phyloP scores from a whole-genome alignment of 2,329 filamentous ascomycete genomes.

The Colletotrichum cereale region DNA sequence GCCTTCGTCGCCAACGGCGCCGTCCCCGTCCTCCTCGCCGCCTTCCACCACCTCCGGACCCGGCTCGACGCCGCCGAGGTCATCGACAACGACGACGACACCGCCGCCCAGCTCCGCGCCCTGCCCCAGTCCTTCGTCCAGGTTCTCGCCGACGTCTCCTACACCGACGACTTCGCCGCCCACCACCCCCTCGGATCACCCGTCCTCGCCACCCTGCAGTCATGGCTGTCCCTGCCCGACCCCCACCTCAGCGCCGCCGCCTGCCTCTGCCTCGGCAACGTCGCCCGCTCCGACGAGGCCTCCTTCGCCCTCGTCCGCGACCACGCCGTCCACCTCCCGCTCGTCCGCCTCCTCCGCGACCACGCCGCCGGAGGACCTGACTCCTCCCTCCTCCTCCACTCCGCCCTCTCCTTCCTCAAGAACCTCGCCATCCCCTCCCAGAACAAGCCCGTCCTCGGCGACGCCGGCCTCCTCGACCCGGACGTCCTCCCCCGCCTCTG shows the following conservation, averaged over 20 bases:
- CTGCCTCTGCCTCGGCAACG: conserved; percentile 72
- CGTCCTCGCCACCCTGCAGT: conserved; percentile 56
- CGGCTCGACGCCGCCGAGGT: conserved; percentile 54
- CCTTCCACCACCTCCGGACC: conserved; percentile 62
- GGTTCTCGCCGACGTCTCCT: conserved; percentile 65
- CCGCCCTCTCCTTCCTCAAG: conserved; percentile 71
- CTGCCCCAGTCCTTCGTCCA: conserved; percentile 65
- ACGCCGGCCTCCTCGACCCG: conserved; percentile 57
- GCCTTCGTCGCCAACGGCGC: conserved; percentile 56
- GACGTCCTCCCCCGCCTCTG: conserved; percentile 66
- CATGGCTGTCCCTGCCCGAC: conserved; percentile 60
- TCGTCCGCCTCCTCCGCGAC: conserved; percentile 55
- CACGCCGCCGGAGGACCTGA: conserved; percentile 52
- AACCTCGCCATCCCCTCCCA: conserved; percentile 70
- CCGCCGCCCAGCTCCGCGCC: conserved; percentile 58
- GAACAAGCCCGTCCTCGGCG: conserved; percentile 67
- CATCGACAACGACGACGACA: conserved; percentile 60
- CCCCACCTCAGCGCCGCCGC: conserved; percentile 66
- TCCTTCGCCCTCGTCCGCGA: conserved; percentile 63
- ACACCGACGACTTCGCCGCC: conserved; percentile 59
- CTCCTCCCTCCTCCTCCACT: conserved; percentile 68
- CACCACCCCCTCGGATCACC: conserved; percentile 57
- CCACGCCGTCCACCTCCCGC: conserved; percentile 56
- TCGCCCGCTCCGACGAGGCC: conserved; percentile 69
- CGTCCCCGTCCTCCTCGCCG: conserved; percentile 59